Conservation (phyloP, 2,329 filamentous ascomycete genomes). For the Chalaropsis thielavioides region DNA sequence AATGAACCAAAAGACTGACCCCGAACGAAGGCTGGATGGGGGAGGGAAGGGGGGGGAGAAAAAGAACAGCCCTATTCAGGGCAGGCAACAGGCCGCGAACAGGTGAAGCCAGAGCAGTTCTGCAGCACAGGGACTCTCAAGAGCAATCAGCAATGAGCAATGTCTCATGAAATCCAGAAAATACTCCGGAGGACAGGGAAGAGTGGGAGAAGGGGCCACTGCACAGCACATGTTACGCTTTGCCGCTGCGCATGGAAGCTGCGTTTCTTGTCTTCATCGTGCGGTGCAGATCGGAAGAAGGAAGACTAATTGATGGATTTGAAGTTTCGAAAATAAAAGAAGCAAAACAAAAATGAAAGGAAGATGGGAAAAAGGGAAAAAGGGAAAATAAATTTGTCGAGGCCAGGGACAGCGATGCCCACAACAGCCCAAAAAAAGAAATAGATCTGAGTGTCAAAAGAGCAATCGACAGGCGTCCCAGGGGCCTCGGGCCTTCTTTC, state of each 20-base stretch:
- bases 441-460: constrained; percentile 7
- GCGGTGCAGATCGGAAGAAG: neutral
- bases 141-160: too few relatives aligned
- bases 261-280: neutral
- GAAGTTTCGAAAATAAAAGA: neutral
- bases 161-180: neutral
- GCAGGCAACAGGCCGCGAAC: neutral
- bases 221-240: neutral
- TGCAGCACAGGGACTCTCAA: too few relatives aligned
- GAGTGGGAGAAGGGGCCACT: neutral
- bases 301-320: neutral
- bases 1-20: neutral
- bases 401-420: neutral
- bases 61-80: neutral
- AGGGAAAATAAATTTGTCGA: constrained; percentile 1
- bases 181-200: neutral
- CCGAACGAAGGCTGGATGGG: neutral
- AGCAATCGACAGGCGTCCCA: neutral
- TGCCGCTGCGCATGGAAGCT: neutral
- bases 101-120: neutral
- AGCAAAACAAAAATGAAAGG: too few relatives aligned
- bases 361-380: too few relatives aligned
- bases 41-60: neutral
- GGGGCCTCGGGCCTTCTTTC: constrained; percentile 5
- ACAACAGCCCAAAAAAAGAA: neutral